Evolutionary conservation across 1,284 basidiomycete genomes (phyloP).

Genomic region (Cryptococcus floricola): DNA sequence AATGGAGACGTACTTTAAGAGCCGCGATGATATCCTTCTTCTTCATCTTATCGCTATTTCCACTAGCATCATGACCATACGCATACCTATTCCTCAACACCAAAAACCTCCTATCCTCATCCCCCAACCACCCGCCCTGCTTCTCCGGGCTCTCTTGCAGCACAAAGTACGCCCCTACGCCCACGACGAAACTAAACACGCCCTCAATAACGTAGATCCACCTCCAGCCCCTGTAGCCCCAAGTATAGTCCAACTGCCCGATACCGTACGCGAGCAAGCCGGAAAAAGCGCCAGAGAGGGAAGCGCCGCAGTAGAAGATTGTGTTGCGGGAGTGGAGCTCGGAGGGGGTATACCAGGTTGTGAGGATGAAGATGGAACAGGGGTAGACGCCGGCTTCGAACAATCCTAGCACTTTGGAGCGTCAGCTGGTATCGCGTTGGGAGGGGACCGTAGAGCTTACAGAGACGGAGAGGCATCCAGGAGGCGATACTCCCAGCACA

Average conservation of each 20-base stretch:
- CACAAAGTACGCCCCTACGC: conserved; percentile 13
- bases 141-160: conserved; percentile 18
- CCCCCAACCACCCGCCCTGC: conserved; percentile 15
- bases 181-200: conserved; percentile 17
- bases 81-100: conserved; percentile 16
- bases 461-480: conserved; percentile 24
- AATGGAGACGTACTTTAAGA: conserved; percentile 15
- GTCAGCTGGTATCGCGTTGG: not conserved
- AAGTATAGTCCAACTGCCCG: conserved; percentile 25
- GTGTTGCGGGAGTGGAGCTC: conserved; percentile 18
- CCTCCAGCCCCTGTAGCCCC: conserved; percentile 28
- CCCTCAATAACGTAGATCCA: conserved; percentile 30
- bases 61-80: conserved; percentile 16
- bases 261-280: conserved; percentile 36
- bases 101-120: conserved; percentile 20
- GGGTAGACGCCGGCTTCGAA: conserved; percentile 26
- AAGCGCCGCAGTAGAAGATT: conserved; percentile 23
- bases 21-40: conserved; percentile 11
- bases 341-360: conserved; percentile 26
- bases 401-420: conserved; percentile 16
- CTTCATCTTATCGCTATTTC: conserved; percentile 10
- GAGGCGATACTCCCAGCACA: conserved; percentile 15
- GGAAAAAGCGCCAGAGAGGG: conserved; percentile 24
- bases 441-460: conserved; percentile 4
- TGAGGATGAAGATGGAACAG: conserved; percentile 20